Conservation (phyloP, 345 rosid species). For the Eucalyptus decipiens region DNA sequence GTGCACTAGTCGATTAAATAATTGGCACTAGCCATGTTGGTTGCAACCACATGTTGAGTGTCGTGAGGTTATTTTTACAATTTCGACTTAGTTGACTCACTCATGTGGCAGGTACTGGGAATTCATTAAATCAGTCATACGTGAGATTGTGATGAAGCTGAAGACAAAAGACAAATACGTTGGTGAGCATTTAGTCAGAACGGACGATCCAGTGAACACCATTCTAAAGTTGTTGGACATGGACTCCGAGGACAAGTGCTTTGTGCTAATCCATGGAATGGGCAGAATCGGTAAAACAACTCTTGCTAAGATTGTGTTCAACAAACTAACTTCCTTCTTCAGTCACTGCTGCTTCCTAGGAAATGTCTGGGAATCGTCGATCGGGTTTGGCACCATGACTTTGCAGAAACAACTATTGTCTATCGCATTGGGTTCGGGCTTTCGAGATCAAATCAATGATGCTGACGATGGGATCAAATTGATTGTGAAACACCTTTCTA, state of each 20-base stretch:
- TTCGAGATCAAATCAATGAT: not conserved
- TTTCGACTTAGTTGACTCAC: not conserved
- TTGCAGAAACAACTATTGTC: not conserved
- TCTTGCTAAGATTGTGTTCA: not conserved
- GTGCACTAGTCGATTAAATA: too few relatives aligned
- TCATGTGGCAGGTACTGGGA: not conserved
- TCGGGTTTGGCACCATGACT: accelerated
- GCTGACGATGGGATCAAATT: not conserved
- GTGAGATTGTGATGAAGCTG: not conserved
- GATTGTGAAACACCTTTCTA: not conserved
- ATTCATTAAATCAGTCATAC: not conserved
- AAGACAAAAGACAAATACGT: not conserved
- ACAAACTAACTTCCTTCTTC: not conserved
- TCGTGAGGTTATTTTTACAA: not conserved
- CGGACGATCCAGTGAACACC: not conserved
- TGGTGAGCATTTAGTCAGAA: too few relatives aligned
- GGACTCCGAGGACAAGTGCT: accelerated
- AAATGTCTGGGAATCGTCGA: not conserved
- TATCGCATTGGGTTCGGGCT: accelerated
- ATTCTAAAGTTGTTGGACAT: not conserved
- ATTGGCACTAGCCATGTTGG: not conserved
- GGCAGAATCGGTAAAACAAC: not conserved
- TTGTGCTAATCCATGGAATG: not conserved
- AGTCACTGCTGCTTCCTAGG: not conserved
- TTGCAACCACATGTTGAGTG: not conserved